Evolutionary conservation across 2,329 filamentous ascomycete species (phyloP).

Genomic region (Fusarium protoensiforme): DNA sequence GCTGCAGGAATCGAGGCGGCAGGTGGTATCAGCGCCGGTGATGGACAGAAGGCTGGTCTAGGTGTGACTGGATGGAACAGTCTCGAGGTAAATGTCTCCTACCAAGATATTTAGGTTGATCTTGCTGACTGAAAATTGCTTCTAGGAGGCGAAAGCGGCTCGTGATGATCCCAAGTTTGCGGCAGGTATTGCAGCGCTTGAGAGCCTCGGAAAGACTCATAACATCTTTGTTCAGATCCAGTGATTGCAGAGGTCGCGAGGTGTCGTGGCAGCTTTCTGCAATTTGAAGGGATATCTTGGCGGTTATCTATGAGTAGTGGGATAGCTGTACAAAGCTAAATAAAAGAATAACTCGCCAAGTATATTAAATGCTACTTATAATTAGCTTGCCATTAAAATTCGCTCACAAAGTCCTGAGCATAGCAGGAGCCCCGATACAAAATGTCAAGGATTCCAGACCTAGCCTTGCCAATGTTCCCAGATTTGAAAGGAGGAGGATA

Average conservation of each 20-base stretch:
- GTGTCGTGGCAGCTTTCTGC: not conserved
- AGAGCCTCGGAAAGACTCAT: not conserved
- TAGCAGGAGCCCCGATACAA: not conserved
- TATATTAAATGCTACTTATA: not conserved
- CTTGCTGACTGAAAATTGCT: not conserved
- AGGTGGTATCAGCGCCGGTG: not conserved
- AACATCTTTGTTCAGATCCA: not conserved
- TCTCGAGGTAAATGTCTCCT: not conserved
- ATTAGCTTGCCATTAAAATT: not conserved
- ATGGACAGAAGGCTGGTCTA: not conserved
- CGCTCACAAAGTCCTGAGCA: not conserved
- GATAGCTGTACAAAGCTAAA: not conserved
- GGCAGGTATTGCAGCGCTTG: not conserved
- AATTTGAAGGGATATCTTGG: not conserved
- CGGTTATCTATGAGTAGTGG: not conserved
- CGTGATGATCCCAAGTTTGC: not conserved
- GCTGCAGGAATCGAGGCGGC: not conserved
- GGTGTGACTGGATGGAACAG: not conserved
- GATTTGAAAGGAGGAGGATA: not conserved
- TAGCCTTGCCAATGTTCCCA: not conserved
- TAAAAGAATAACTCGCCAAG: not conserved
- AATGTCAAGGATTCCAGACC: not conserved
- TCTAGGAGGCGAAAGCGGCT: not conserved
- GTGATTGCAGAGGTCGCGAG: not conserved
- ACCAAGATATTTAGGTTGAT: not conserved